Evolutionary conservation across 2,329 filamentous ascomycete genomes (phyloP).

Genomic region (Hirsutella rhossiliensis): DNA sequence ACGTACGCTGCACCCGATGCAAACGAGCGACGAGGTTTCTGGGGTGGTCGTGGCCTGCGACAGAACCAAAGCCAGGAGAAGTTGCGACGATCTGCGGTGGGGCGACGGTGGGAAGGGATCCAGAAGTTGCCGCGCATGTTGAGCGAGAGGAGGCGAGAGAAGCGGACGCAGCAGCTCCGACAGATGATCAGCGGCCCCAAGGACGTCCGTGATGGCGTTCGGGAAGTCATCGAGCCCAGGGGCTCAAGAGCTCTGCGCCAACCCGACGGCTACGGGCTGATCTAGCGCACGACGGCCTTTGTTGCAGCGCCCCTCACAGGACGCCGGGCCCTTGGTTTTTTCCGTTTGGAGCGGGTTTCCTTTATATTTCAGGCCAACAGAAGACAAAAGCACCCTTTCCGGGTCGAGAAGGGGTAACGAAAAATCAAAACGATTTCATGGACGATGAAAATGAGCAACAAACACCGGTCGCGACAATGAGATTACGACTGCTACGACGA

Average conservation of each 20-base stretch:
- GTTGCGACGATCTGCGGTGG: conserved; percentile 24
- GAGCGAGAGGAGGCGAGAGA: conserved; percentile 47
- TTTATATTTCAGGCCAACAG: no score
- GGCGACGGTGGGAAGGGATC: conserved; percentile 37
- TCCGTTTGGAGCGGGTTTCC: no score
- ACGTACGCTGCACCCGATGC: conserved; percentile 21
- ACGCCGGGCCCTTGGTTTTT: no score
- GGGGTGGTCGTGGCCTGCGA: conserved; percentile 18
- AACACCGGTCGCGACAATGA: neutral
- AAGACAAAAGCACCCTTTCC: no score
- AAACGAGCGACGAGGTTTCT: conserved; percentile 14
- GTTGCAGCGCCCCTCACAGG: no score
- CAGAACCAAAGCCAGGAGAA: conserved; percentile 12
- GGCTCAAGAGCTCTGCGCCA: conserved; percentile 5
- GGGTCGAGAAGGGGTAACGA: neutral
- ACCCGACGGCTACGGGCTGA: neutral
- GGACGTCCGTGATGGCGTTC: conserved; percentile 46
- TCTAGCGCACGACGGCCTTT: neutral
- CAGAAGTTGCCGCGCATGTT: conserved; percentile 41
- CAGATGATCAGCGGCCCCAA: conserved; percentile 47
- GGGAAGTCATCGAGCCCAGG: conserved; percentile 39
- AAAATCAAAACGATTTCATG: neutral
- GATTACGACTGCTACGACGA: conserved; percentile 5
- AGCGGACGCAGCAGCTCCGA: conserved; percentile 44
- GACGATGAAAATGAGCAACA: neutral